Percentiles rank a stretch among this genome's conserved stretches.
These are phyloP conservation scores for Paraconiothyrium brasiliense DNA, from an alignment of 2,329 filamentous ascomycete genomes.

Conservation along the genomic window DNA sequence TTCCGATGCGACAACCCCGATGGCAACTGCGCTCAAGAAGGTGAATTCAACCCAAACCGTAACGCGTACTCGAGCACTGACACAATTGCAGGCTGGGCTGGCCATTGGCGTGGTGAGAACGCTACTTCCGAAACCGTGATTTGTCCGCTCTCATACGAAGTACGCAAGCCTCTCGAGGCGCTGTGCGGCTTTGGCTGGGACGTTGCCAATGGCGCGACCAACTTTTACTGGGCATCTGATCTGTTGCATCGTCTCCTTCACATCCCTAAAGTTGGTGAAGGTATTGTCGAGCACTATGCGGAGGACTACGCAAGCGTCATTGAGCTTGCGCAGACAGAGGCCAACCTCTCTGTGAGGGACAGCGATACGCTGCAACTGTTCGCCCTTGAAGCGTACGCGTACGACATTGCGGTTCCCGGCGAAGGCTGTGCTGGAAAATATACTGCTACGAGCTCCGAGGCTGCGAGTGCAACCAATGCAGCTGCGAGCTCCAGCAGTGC, in stretches of 20 bases:
- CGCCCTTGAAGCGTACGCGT: constrained; percentile 73
- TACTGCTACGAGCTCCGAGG: constrained; percentile 22
- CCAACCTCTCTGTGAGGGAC: constrained; percentile 63
- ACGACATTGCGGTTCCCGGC: constrained; percentile 70
- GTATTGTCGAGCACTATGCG: constrained; percentile 69
- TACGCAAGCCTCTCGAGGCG: constrained; percentile 65
- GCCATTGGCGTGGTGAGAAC: constrained; percentile 73
- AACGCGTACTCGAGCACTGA: constrained; percentile 10
- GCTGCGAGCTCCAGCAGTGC: constrained; percentile 2
- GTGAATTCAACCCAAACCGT: constrained; percentile 23
- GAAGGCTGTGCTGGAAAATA: constrained; percentile 66
- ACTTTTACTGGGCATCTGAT: constrained; percentile 72
- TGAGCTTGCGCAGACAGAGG: constrained; percentile 61
- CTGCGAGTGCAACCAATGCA: constrained; percentile 12
- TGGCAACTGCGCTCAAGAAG: constrained; percentile 63
- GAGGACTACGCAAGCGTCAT: constrained; percentile 66
- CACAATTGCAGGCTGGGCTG: constrained; percentile 64
- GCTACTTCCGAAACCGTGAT: constrained; percentile 74
- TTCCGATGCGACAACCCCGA: constrained; percentile 77
- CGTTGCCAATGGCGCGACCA: constrained; percentile 64
- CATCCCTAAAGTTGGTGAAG: constrained; percentile 68
- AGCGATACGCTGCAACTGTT: constrained; percentile 74
- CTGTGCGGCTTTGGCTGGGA: constrained; percentile 72
- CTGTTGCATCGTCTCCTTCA: constrained; percentile 74
- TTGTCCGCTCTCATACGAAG: constrained; percentile 68